Evolutionary conservation across 2,329 filamentous ascomycete species (phyloP).

Genomic region (Aspergillus glaucus): DNA sequence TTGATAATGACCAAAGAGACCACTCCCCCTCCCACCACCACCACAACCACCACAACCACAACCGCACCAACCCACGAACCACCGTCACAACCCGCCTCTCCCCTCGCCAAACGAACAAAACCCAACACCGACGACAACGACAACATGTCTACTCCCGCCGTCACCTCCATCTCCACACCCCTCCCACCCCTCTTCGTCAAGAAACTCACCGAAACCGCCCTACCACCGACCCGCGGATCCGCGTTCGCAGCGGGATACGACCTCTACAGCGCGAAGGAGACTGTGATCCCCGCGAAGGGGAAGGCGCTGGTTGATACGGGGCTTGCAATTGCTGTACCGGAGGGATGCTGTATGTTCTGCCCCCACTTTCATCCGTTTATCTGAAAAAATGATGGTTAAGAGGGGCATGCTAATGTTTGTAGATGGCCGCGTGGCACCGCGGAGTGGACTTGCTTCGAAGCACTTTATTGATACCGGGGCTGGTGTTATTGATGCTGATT

Average conservation of each 20-base stretch:
- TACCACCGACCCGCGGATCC: conserved; percentile 79
- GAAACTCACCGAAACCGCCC: conserved; percentile 74
- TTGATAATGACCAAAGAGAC: conserved; percentile 37
- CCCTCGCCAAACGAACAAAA: conserved; percentile 75
- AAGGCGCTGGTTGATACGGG: conserved; percentile 86
- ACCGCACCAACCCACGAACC: conserved; percentile 33
- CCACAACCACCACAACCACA: conserved; percentile 17
- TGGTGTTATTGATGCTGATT: conserved; percentile 96
- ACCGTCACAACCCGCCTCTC: conserved; percentile 62
- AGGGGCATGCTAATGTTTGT: not conserved
- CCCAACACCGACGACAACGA: conserved; percentile 38
- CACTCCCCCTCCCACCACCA: conserved; percentile 30
- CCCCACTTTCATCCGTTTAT: not conserved
- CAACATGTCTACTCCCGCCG: conserved; percentile 20
- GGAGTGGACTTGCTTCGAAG: conserved; percentile 86
- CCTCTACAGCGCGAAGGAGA: conserved; percentile 70
- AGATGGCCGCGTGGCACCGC: conserved; percentile 86
- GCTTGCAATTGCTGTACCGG: conserved; percentile 83
- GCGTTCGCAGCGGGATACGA: conserved; percentile 91
- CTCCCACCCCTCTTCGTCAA: conserved; percentile 72
- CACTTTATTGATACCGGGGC: conserved; percentile 95
- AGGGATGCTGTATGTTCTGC: conserved; percentile 68
- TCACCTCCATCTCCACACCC: conserved; percentile 35
- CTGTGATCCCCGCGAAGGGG: conserved; percentile 70
- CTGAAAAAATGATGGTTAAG: not conserved